Evolutionary conservation across 2,329 filamentous ascomycete genomes (phyloP), one percentile per base, ranked within the genome.

Genomic region (Xylaria sp.): DNA sequence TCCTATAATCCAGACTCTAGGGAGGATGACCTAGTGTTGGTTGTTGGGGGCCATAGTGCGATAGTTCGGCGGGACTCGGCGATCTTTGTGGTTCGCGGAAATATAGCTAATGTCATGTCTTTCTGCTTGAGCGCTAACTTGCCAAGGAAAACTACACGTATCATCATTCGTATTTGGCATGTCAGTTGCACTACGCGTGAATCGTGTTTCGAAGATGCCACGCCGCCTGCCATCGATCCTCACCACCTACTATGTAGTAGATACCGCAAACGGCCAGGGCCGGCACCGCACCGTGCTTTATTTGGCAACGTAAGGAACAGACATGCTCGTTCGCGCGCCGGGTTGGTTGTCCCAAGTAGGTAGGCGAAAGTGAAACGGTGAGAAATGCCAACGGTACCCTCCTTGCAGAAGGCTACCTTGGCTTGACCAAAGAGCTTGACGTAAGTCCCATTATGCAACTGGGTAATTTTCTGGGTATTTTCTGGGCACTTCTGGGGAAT

Each of bases 151-250:
- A 15, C 49, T 12, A 51, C 9, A 36, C 20, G 18, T 48, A 23
- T 23, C 12, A 6, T 46, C n/a, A 62, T 39, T 54, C 51, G 36
- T 39, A 58, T 58, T 58, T 49, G 46, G 46, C n/a, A 55, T 59
- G 43, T 39, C 20, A 23, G 41, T 54, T 43, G 62, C 55, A 59
- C 43, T 43, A 28, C 33, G 39, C 8, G 46, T 66, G 58, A 66
- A 69, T 69, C 58, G 66, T 62, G 58, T 66, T 62, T 62, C 43
- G 62, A 69, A 39, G n/a, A 57, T 51, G 36, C 51, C 41, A 39
- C 51, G 25, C 31, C 49, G 25, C 28, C 57, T 49, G 33, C 39
- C n/a, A 57, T 43, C 20, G 46, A 43, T 46, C 60, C 56, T 33
- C 62, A 28, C 31, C 15, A 54, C 49, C 5, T 31, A 52, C 23